Evolutionary conservation across 2,329 filamentous ascomycete genomes (phyloP), one percentile per base, ranked within the genome.

Genomic region (Diaporthe destruens): DNA sequence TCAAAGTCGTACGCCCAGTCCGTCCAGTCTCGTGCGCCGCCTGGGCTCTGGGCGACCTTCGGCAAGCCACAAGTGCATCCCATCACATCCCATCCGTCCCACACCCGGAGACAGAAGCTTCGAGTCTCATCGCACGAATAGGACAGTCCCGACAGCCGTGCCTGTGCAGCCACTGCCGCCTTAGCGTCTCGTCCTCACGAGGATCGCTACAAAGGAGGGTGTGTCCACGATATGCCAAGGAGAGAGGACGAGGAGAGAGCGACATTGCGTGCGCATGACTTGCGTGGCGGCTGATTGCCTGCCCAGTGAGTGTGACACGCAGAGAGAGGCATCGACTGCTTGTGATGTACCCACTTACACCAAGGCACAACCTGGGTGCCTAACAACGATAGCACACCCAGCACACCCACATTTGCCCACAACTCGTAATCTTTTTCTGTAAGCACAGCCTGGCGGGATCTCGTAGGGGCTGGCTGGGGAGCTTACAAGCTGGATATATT

Each of bases 91-190:
- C 32, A 66, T n/a, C n/a, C n/a, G n/a, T n/a, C 61, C 36, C 42
- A 6, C 61, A 25, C 47, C 61, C 47, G 32, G 3, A 39, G 44
- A 39, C 32, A 36, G 51, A 66, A 66, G 61, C 44, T 66, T 66
- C 61, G 51, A 71, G 69, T 44, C 57, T 16, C 25, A 16, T 42
- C 51, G 23, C 69, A 54, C 69, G 59, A 69, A 44, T 69, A 36
- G n/a, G 47, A 69, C 29, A 34, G 39, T 25, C 25, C 32, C 34
- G 23, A 25, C 53, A 9, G 6, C 5, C 16, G 42, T 49, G 54
- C 66, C 25, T 25, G 54, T 34, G 53, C 36, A 56, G 49, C 66
- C 66, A 69, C 53, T 44, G 25, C 66, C 51, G 23, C 34, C 12
- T 23, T 57, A 55, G 66, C 66, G 61, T 18, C 49, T 56, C 51